Base-by-base conservation (phyloP, 441 rosid species). In the Biscutella laevigata region DNA sequence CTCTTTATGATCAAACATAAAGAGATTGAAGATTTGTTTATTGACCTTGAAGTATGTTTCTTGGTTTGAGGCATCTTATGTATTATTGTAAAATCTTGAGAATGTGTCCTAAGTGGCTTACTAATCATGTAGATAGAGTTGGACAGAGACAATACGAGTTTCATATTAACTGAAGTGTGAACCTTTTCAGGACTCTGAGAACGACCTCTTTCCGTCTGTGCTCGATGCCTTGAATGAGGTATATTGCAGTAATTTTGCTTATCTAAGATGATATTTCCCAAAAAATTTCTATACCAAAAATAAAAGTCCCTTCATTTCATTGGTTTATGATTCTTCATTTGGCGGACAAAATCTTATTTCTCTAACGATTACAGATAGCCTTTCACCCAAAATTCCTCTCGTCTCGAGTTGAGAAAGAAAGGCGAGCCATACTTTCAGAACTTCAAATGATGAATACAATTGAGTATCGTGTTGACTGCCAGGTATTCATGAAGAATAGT, bases 371-470 rank as follows among this genome's bases (percentile, higher is more conserved):
- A 53, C 85, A 92, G 97, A 94, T 89, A 42, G 96, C 99, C 49
- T 94, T 94, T 70, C 84, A 84, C 62, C 99, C 97, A 17, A 83
- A 83, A 61, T 94, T 94, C 73, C 95, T 94, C 56, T 76, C 95
- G 57, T 84, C 97, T 59, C 77, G 97, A 69, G 90, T 94, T 60
- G 99, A 94, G 72, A 94, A 94, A 76, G 99, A 94, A 72, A 79
- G 96, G 28, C 87, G 96, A 11, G 99, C 99, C 59, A 94, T 94
- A 69, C 96, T 94, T 76, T 94, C 99, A 19, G 97, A 94, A 75
- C 68, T 94, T 47, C 99, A 94, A 71, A 94, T 94, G 99, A 94
- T 94, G 99, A 94, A 94, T 66, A 89, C 99, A 2, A 94, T 94
- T 48, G 99, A 94, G 69, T 94, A 94, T 65, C 96, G 99, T 69